Base-by-base conservation (phyloP, 2,329 filamentous ascomycete species). In the Xylariaceae sp. region DNA sequence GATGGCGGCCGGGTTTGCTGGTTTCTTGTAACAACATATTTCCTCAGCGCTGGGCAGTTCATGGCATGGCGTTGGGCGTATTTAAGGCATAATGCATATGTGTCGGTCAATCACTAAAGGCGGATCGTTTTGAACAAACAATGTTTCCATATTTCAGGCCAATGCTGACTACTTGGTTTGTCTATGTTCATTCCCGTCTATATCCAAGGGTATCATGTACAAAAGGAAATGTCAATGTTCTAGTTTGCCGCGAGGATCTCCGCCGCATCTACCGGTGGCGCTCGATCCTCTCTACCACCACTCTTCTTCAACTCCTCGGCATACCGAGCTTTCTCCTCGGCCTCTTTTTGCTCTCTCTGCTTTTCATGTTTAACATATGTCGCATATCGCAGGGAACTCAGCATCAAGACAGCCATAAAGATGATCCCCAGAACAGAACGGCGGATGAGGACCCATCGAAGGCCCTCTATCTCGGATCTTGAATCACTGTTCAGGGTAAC, bases 401-500 rank as follows among this genome's bases (percentile, higher is more conserved):
- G 65, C 6, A 80, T 82, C 49, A 83, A 60, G 25, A 84, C 68
- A 22, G 74, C 80, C 79, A 85, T 80, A 66, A 84, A 80, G 42
- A 83, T 61, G 52, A 85, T 82, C n/a, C 80, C 81, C 29, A 82
- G 64, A 22, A 81, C 80, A 19, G 80, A 80, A 41, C 81, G 72
- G 44, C 79, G 71, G 50, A 83, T 88, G 53, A 84, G 68, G 33
- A 96, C 83, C 93, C 93, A 97, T 48, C 93, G 77, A 39, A 98
- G 72, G 2, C 85, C 86, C 66, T 98, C 93, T 39, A 97, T 91
- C 58, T 96, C 88, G 4, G 87, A 92, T 64, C 92, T 91, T 38
- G 86, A 83, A 65, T 97, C 93, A 51, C 88, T 93, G 64, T 89
- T 94, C 35, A 98, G 77, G 33, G 81, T 77, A 23, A 95, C 89